These are phyloP conservation scores for Lithocarpus polystachyus DNA, from an alignment of 306 rosid genomes.

Conservation along the genomic window DNA sequence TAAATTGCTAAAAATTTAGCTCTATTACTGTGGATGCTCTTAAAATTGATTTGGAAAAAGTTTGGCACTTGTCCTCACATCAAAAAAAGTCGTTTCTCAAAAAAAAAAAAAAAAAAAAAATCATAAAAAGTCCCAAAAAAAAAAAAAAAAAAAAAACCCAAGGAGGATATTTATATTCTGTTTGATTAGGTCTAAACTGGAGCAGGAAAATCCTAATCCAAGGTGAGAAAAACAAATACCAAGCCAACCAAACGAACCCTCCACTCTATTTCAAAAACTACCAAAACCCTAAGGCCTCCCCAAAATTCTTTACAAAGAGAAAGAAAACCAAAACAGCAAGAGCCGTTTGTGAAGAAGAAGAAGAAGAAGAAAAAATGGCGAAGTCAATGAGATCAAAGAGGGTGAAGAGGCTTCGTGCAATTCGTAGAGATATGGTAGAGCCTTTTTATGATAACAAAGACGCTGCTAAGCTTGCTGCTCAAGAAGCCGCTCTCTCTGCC, in stretches of 20 bases:
- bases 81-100: no score
- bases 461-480: conserved; percentile 81
- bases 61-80: no score
- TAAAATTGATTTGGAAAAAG: no score
- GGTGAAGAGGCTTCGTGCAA: conserved; percentile 87
- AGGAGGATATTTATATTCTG: no score
- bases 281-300: neutral
- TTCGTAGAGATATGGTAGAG: conserved; percentile 81
- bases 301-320: neutral
- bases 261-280: neutral
- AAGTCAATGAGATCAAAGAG: conserved; percentile 88
- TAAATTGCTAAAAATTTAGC: no score
- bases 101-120: no score
- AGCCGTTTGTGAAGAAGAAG: neutral
- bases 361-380: conserved; percentile 46
- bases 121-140: no score
- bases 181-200: no score
- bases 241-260: neutral
- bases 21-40: no score
- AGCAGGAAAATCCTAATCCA: no score
- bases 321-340: neutral
- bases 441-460: conserved; percentile 86
- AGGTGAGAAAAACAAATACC: no score
- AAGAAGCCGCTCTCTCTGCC: conserved; percentile 89
- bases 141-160: no score